phyloP scores from a whole-genome alignment of 805 yeast genomes.

The Kregervanrija pseudodelftensis region DNA sequence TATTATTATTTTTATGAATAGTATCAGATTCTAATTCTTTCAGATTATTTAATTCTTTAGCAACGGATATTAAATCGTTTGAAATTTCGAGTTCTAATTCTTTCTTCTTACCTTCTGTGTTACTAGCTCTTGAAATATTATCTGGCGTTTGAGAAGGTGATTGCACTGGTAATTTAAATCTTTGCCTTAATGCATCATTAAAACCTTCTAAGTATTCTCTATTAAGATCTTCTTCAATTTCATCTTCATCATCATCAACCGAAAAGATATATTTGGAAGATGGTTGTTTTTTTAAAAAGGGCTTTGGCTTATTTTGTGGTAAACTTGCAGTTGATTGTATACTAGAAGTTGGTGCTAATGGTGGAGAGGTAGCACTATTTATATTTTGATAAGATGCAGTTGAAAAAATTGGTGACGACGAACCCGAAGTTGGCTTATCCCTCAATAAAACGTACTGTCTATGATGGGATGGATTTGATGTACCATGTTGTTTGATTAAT shows the following conservation, averaged over 20 bases:
- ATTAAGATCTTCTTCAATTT: constrained; percentile 52
- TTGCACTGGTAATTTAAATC: constrained; percentile 28
- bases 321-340: constrained; percentile 1
- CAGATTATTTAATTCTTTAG: constrained; percentile 19
- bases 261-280: constrained; percentile 45
- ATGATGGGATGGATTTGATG: constrained; percentile 23
- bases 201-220: constrained; percentile 65
- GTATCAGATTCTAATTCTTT: constrained; percentile 25
- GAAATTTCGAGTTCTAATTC: constrained; percentile 25
- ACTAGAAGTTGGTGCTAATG: constrained; percentile 4
- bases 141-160: neutral
- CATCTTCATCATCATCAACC: constrained; percentile 78
- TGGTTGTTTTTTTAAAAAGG: constrained; percentile 21
- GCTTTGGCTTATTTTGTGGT: constrained; percentile 12
- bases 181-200: constrained; percentile 55
- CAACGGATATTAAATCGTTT: constrained; percentile 15
- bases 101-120: constrained; percentile 10
- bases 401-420: constrained; percentile 6
- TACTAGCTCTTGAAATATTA: constrained; percentile 14
- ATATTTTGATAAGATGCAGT: constrained; percentile 10
- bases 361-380: constrained; percentile 6
- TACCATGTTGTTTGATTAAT: constrained; percentile 11
- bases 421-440: constrained; percentile 15
- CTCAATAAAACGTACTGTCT: constrained; percentile 26
- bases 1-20: constrained; percentile 9